A percentile compares a stretch with the other conserved stretches of the same genome.
Conservation (phyloP, 371 early-diverging fungal species). For the Mucor saturninus region DNA sequence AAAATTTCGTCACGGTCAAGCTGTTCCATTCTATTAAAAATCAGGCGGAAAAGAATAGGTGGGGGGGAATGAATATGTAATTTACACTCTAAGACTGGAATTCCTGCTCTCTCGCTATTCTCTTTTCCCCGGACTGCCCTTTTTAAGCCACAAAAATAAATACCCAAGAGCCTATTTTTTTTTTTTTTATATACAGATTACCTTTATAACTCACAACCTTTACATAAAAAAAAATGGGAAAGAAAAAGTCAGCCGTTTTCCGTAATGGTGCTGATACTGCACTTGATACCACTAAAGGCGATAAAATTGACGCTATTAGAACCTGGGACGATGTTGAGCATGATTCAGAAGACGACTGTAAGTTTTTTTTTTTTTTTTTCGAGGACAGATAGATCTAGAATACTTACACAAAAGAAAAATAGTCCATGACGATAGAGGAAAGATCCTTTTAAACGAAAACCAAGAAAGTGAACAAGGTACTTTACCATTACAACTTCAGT, state of each 20-base stretch:
- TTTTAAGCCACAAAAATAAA: constrained; percentile 4
- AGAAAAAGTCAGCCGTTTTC: constrained; percentile 48
- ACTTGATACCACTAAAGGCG: constrained; percentile 6
- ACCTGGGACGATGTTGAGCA: constrained; percentile 83
- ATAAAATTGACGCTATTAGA: constrained; percentile 63
- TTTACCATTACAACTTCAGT: background rate
- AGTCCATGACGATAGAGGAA: constrained; percentile 62
- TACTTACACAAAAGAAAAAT: background rate
- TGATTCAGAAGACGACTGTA: constrained; percentile 85
- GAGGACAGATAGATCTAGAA: background rate
- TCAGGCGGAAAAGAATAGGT: background rate
- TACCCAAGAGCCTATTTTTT: background rate
- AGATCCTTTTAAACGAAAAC: constrained; percentile 62
- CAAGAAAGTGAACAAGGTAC: constrained; percentile 41
- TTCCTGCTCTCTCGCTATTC: too few relatives aligned
- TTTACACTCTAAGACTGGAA: too few relatives aligned
- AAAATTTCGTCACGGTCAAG: constrained; percentile 36
- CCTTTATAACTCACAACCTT: too few relatives aligned
- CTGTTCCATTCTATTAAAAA: constrained; percentile 25
- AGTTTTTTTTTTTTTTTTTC: constrained; percentile 15
- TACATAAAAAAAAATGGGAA: constrained; percentile 37
- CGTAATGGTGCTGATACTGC: constrained; percentile 27
- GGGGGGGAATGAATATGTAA: background rate
- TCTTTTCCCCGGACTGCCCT: background rate
- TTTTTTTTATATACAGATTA: background rate